Evolutionary conservation across 192 early-diverging fungal species (phyloP), one percentile per base, ranked within the genome.

Genomic region (Gryganskiella cystojenkinii): DNA sequence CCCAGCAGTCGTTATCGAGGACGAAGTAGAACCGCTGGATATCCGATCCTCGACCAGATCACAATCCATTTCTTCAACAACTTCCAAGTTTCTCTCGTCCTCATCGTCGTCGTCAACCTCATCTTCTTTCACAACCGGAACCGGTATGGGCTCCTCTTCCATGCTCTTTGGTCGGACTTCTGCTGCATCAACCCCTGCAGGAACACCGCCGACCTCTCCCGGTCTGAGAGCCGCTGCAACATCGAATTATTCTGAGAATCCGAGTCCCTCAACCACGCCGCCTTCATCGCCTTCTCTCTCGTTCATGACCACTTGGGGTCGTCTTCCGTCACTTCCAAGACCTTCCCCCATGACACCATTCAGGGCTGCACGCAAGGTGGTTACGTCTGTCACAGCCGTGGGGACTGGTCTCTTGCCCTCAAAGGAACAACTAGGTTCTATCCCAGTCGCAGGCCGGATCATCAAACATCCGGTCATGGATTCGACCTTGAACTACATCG

Each of bases 401-500:
- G 73, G 73, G n/a, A 64, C 73, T 3, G 73, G 73, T 1, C 42
- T 78, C 25, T 52, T 78, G 22, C 73, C 73, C 0, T 78, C 73
- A 28, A 78, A 78, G 31, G 73, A 78, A 30, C 73, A 78, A 46
- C 55, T 78, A 15, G 73, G 73, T 2, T 68, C 73, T 2, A 78
- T 78, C 28, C 73, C 73, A n/a, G 73, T 78, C 6, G 73, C 73
- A 3, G 73, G 73, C 10, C 65, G 73, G 14, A 78, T 78, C 27
- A 45, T 78, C 57, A 78, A 50, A 15, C 73, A 78, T 22, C 73
- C 73, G 22, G 73, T 78, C 24, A 78, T 78, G 73, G 73, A 78
- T 24, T 78, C 73, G 44, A 78, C 73, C 8, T 55, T 78, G 35
- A 78, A 64, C 11, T 78, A 78, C 15, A 68, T 78, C 25, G 73